phyloP scores from a whole-genome alignment of 805 yeast genomes.

The Saccharomycopsis babjevae region DNA sequence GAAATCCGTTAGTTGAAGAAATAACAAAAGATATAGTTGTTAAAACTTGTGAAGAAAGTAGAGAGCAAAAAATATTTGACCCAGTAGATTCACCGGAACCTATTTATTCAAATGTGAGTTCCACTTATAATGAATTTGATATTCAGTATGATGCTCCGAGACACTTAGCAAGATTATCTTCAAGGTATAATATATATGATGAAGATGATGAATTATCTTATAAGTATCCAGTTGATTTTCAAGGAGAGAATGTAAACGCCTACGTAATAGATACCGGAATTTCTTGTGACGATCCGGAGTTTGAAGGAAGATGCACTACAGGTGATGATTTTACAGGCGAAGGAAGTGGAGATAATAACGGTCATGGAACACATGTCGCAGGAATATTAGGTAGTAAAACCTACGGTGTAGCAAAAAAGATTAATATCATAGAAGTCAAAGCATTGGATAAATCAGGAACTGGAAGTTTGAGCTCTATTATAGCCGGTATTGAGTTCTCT shows the following conservation, averaged over 20 bases:
- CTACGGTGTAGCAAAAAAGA: constrained; percentile 75
- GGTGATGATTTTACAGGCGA: constrained; percentile 58
- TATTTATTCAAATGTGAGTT: constrained; percentile 4
- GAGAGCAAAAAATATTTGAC: constrained; percentile 14
- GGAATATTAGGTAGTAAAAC: constrained; percentile 73
- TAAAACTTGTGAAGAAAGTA: constrained; percentile 38
- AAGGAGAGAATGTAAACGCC: constrained; percentile 56
- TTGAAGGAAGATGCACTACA: constrained; percentile 47
- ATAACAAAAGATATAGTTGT: constrained; percentile 58
- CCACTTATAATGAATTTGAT: constrained; percentile 14
- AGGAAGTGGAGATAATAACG: constrained; percentile 60
- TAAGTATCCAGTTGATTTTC: constrained; percentile 34
- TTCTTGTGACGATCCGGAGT: constrained; percentile 45
- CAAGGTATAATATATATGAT: constrained; percentile 13
- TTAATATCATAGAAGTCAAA: constrained; percentile 59
- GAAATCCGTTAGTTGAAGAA: constrained; percentile 40
- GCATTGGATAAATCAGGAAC: constrained; percentile 59
- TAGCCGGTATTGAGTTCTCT: constrained; percentile 58
- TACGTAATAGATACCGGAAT: constrained; percentile 85
- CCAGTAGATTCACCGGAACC: constrained; percentile 12
- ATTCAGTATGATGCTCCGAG: constrained; percentile 45
- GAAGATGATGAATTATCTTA: constrained; percentile 29
- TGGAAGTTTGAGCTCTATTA: constrained; percentile 57
- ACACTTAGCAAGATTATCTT: constrained; percentile 48
- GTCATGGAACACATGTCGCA: constrained; percentile 94